Percentiles rank a stretch among this genome's conserved stretches.
Evolutionary conservation across 306 rosid species (phyloP).

Genomic region (Phaseolus lunatus): DNA sequence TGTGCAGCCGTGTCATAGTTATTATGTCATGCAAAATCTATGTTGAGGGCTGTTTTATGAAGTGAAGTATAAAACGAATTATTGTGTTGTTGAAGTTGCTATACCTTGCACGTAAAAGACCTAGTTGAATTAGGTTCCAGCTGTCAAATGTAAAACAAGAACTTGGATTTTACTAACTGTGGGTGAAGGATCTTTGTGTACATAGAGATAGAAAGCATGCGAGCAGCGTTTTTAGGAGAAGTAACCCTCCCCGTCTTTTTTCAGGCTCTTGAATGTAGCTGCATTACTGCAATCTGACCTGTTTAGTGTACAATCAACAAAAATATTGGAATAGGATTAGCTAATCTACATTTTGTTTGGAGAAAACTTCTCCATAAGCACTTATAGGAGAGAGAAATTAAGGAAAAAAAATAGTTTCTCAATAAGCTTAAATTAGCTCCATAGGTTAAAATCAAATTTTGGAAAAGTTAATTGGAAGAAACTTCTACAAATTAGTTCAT

Average conservation of each 20-base stretch:
- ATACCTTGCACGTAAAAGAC: neutral
- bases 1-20: slow-evolving; percentile 9
- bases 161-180: neutral
- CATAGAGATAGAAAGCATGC: neutral
- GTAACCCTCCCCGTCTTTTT: neutral
- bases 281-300: neutral
- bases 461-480: no score
- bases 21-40: slow-evolving; percentile 17
- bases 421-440: no score
- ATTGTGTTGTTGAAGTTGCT: slow-evolving; percentile 18
- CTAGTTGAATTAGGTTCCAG: slow-evolving; percentile 21
- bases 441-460: no score
- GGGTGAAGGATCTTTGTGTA: neutral
- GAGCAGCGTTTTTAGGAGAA: neutral
- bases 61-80: neutral
- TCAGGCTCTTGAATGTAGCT: slow-evolving; percentile 1
- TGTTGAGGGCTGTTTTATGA: neutral
- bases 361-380: no score
- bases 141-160: neutral
- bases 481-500: no score
- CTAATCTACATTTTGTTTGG: neutral
- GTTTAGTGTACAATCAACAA: slow-evolving; percentile 7
- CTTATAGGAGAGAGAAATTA: no score
- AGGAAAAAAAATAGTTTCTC: no score
- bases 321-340: neutral